These are phyloP conservation scores for Aechmea fasciata DNA, from an alignment of 176 grass and related monocot species.

Conservation along the genomic window DNA sequence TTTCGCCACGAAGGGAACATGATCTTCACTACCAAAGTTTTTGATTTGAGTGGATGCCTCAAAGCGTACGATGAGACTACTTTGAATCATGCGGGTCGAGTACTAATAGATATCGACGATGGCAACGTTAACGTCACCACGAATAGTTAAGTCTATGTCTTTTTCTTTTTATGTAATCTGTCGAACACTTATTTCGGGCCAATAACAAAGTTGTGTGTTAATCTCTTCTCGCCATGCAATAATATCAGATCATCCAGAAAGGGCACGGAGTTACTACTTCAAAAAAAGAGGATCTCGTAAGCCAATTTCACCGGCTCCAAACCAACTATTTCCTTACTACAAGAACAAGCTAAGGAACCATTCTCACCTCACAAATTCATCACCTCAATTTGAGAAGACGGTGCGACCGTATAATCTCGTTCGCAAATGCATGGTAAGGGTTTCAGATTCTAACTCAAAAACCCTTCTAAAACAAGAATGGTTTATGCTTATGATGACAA, in stretches of 20 bases:
- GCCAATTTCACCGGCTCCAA: not conserved
- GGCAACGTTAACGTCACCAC: not conserved
- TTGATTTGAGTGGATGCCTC: slow-evolving; percentile 22
- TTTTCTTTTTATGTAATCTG: not conserved
- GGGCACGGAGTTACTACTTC: too few species aligned
- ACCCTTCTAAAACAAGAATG: not conserved
- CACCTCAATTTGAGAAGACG: slow-evolving; percentile 18
- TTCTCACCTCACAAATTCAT: not conserved
- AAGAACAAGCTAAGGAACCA: not conserved
- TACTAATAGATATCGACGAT: not conserved
- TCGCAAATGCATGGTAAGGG: slow-evolving; percentile 19
- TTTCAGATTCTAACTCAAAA: not conserved
- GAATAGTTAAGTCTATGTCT: slow-evolving; percentile 4
- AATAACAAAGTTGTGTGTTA: not conserved
- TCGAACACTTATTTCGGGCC: not conserved
- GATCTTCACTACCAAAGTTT: slow-evolving; percentile 26
- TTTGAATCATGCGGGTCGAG: not conserved
- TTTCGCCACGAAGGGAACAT: slow-evolving; percentile 28
- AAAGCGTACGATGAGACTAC: slow-evolving; percentile 19
- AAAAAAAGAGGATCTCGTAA: not conserved
- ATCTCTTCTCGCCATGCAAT: not conserved
- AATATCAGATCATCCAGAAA: not conserved
- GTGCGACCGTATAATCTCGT: not conserved
- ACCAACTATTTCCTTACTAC: not conserved
- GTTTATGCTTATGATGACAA: not conserved